A percentile compares a stretch with the other conserved stretches of the same genome.
phyloP scores from a whole-genome alignment of 352 stramenopile species.

The Globisporangium mamillatum region DNA sequence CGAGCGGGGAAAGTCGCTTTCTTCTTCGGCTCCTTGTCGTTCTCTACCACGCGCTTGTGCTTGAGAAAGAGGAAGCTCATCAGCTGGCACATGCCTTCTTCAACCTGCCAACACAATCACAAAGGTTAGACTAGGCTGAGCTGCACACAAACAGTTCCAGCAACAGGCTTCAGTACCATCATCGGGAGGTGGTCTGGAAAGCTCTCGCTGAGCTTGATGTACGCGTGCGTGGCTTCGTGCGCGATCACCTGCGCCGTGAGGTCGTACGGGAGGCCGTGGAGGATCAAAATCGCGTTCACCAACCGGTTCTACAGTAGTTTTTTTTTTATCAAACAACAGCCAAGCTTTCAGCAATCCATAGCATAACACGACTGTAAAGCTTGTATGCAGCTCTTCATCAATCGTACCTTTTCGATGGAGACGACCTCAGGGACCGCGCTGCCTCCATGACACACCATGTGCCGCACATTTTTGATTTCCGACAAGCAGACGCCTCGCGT shows the following conservation, averaged over 20 bases:
- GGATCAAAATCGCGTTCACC: slow-evolving; percentile 68
- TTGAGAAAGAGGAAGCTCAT: slow-evolving; percentile 77
- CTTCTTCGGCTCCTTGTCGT: slow-evolving; percentile 29
- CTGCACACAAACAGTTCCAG: no score
- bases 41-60: slow-evolving; percentile 59
- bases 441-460: slow-evolving; percentile 43
- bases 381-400: neutral
- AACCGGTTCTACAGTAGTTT: slow-evolving; percentile 40
- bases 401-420: slow-evolving; percentile 46
- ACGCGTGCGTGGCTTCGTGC: slow-evolving; percentile 76
- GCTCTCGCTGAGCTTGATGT: slow-evolving; percentile 67
- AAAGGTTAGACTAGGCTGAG: neutral
- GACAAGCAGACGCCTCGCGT: slow-evolving; percentile 56
- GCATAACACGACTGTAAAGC: neutral
- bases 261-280: slow-evolving; percentile 73
- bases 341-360: neutral
- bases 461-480: slow-evolving; percentile 47
- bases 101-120: slow-evolving; percentile 25
- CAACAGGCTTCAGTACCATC: slow-evolving; percentile 24
- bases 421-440: slow-evolving; percentile 37
- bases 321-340: neutral
- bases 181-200: slow-evolving; percentile 50
- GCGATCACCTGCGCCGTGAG: slow-evolving; percentile 65
- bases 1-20: slow-evolving; percentile 33
- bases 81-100: slow-evolving; percentile 76